phyloP scores from a whole-genome alignment of 768 basidiomycete species.

The Mrakia hoshinonis region DNA sequence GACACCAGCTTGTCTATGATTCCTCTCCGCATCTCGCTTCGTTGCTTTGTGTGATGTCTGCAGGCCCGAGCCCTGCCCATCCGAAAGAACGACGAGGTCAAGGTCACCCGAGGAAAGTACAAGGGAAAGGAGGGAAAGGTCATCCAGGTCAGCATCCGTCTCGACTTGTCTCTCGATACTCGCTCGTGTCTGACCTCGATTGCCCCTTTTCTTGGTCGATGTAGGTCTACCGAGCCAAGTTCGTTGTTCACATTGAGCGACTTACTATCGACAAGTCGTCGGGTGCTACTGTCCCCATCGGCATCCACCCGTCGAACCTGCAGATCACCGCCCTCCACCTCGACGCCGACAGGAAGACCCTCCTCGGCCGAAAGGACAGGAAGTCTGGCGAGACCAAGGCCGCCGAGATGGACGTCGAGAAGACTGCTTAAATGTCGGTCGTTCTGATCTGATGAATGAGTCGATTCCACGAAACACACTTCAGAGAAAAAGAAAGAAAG shows the following conservation, averaged over 20 bases:
- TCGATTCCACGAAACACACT: no score
- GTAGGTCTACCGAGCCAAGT: slow-evolving; percentile 97
- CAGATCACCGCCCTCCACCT: slow-evolving; percentile 87
- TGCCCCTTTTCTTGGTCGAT: not conserved
- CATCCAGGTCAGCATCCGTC: slow-evolving; percentile 45
- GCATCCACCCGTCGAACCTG: slow-evolving; percentile 93
- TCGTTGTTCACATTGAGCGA: slow-evolving; percentile 97
- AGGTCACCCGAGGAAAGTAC: slow-evolving; percentile 85
- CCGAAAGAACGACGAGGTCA: slow-evolving; percentile 95
- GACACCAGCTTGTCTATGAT: no score
- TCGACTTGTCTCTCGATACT: not conserved
- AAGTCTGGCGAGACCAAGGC: slow-evolving; percentile 19
- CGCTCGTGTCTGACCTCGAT: slow-evolving; percentile 2
- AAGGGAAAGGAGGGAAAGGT: slow-evolving; percentile 99
- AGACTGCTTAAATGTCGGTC: slow-evolving; percentile 8
- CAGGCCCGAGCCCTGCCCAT: slow-evolving; percentile 86
- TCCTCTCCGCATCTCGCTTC: no score
- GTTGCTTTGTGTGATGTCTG: not conserved
- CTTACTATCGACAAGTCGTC: slow-evolving; percentile 96
- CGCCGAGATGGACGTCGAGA: slow-evolving; percentile 8
- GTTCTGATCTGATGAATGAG: no score
- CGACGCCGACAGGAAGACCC: slow-evolving; percentile 62
- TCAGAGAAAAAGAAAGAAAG: no score
- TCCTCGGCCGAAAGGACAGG: slow-evolving; percentile 28
- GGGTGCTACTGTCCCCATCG: slow-evolving; percentile 85